Base-by-base conservation (phyloP, 2,329 filamentous ascomycete genomes). In the Zarea fungicola region DNA sequence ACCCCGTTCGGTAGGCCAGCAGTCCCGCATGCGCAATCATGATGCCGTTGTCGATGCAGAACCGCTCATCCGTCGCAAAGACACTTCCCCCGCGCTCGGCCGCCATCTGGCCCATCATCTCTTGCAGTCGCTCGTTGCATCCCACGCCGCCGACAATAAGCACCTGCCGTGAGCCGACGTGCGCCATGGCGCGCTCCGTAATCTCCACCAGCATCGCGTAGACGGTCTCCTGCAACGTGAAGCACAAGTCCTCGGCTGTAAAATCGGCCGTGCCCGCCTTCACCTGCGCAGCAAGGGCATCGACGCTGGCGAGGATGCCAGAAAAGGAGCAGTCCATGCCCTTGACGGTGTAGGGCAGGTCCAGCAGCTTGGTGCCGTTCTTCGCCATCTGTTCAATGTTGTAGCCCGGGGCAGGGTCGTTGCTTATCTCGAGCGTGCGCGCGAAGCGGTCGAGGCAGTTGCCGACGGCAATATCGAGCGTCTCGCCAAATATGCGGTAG, bases 41-140 rank as follows among this genome's bases (percentile, higher is more conserved):
- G 63, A 99, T 97, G 42, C 93, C 93, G 61, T 99, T 99, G 68
- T 99, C 93, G 59, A 99, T 99, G 65, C 93, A 99, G 66, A 96
- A 99, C 39, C 93, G 78, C 74, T 99, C 93, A 65, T 99, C 93
- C 0, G 92, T 97, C 21, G 93, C 91, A 69, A 87, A 96, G 4
- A 97, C 89, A 60, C 83, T 91, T 4, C 93, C 93, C 46, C 90
- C 89, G 31, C 93, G 75, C 65, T 96, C 91, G 37, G 75, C 75
- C 14, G 91, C 92, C 93, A 99, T 99, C 40, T 86, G 75, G 14
- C 89, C 91, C 93, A 99, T 99, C 93, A 99, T 99, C 60, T 95
- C 83, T 72, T 99, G 93, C 57, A 99, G 65, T 4, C 93, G 80
- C 71, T 95, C 85, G 65, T 99, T 99, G 65, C 89, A 96, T 3